Evolutionary conservation across 2,329 filamentous ascomycete species (phyloP).

Genomic region (Dactylellina drechsleri): DNA sequence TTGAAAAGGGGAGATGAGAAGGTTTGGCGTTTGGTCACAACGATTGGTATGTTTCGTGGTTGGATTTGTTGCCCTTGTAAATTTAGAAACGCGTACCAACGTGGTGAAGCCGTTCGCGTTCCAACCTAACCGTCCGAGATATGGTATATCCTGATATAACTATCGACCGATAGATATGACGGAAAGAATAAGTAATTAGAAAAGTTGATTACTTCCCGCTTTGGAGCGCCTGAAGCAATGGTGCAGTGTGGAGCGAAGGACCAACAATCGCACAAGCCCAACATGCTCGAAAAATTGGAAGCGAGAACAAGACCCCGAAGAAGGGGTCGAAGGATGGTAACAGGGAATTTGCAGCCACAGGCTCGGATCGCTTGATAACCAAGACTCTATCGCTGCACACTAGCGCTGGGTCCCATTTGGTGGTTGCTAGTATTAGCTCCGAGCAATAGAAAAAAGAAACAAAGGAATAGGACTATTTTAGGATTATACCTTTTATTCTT

Average conservation of each 20-base stretch:
- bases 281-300: conserved; percentile 27
- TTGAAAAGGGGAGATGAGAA: neutral
- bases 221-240: conserved; percentile 39
- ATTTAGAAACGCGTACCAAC: conserved; percentile 7
- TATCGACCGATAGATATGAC: neutral
- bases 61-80: neutral
- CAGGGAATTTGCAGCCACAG: conserved; percentile 50
- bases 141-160: neutral
- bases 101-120: no score
- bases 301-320: conserved; percentile 47
- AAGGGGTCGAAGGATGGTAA: conserved; percentile 16
- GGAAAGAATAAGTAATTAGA: neutral
- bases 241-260: conserved; percentile 25
- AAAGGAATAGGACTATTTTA: conserved; percentile 44
- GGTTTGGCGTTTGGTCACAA: neutral
- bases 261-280: conserved; percentile 31
- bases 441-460: neutral
- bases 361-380: conserved; percentile 45
- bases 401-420: conserved; percentile 14
- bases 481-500: conserved; percentile 33
- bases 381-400: conserved; percentile 13
- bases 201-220: conserved; percentile 14
- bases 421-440: neutral
- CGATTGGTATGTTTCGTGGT: neutral
- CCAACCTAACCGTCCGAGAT: no score